Percentiles rank a stretch among this genome's conserved stretches.
Evolutionary conservation across 345 rosid species (phyloP).

Genomic region (Gynandropsis gynandra): DNA sequence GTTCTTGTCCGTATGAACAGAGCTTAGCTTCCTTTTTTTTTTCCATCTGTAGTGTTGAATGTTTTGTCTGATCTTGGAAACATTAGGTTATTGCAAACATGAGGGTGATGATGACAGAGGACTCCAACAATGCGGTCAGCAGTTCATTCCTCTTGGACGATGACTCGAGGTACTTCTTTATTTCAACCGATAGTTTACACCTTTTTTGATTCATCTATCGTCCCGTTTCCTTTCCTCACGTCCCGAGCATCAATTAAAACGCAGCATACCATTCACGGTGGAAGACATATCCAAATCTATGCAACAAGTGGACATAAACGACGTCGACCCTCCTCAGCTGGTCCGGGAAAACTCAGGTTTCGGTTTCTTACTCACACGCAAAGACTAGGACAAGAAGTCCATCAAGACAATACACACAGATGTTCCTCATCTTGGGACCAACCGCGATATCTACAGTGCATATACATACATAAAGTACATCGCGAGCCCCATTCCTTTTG

Average conservation of each 20-base stretch:
- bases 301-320: conserved; percentile 79
- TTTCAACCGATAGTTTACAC: not conserved
- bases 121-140: conserved; percentile 87
- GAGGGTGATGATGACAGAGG: conserved; percentile 98
- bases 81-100: conserved; percentile 77
- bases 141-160: conserved; percentile 95
- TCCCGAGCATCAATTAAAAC: conserved; percentile 11
- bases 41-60: conserved; percentile 10
- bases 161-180: conserved; percentile 65
- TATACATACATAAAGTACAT: conserved; percentile 29
- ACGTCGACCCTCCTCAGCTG: conserved; percentile 74
- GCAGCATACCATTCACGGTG: conserved; percentile 96
- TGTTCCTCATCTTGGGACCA: no score
- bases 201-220: not conserved
- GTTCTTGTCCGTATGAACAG: conserved; percentile 23
- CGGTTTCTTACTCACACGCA: conserved; percentile 77
- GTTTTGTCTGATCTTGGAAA: conserved; percentile 11
- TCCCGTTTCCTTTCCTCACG: conserved; percentile 6
- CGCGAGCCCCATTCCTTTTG: conserved; percentile 14
- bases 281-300: conserved; percentile 96
- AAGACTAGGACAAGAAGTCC: conserved; percentile 34
- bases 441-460: not conserved
- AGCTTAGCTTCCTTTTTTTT: conserved; percentile 6
- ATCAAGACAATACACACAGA: not conserved
- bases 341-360: conserved; percentile 93